A percentile compares a stretch with the other conserved stretches of the same genome.
Conservation (phyloP, 148 eudicot genomes). For the Agrostemma githago region DNA sequence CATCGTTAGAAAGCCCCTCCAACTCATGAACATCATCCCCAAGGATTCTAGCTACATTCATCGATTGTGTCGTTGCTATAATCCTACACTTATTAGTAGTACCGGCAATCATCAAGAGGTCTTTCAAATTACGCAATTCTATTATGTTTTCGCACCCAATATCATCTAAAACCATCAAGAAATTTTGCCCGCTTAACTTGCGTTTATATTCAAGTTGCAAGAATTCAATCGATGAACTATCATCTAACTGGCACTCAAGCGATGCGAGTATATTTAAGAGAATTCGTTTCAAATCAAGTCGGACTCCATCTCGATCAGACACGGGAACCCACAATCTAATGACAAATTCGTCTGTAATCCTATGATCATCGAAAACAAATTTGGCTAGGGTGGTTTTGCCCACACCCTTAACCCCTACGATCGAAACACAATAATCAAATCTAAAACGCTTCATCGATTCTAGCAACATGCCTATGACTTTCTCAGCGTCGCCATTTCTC, state of each 20-base stretch:
- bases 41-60: conserved; percentile 19
- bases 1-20: conserved; percentile 21
- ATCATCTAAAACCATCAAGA: conserved; percentile 36
- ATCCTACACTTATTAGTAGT: conserved; percentile 28
- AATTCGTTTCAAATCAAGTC: conserved; percentile 7
- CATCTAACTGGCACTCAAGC: background rate
- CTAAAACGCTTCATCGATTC: background rate
- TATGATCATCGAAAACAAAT: conserved; percentile 20
- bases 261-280: conserved; percentile 5
- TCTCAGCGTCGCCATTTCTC: conserved; percentile 16
- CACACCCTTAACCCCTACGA: conserved; percentile 29
- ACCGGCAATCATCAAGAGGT: conserved; percentile 16
- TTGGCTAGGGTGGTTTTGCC: conserved; percentile 36
- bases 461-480: conserved; percentile 10
- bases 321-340: conserved; percentile 26
- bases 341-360: conserved; percentile 12
- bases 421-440: conserved; percentile 8
- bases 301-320: conserved; percentile 9
- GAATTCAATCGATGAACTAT: conserved; percentile 12
- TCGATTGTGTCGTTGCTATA: conserved; percentile 36
- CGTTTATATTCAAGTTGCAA: conserved; percentile 9
- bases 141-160: conserved; percentile 20
- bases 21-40: conserved; percentile 26
- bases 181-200: conserved; percentile 11
- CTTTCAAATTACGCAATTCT: conserved; percentile 18